These are phyloP conservation scores for Colletotrichum tanaceti DNA, from an alignment of 2,329 filamentous ascomycete species.

Conservation along the genomic window DNA sequence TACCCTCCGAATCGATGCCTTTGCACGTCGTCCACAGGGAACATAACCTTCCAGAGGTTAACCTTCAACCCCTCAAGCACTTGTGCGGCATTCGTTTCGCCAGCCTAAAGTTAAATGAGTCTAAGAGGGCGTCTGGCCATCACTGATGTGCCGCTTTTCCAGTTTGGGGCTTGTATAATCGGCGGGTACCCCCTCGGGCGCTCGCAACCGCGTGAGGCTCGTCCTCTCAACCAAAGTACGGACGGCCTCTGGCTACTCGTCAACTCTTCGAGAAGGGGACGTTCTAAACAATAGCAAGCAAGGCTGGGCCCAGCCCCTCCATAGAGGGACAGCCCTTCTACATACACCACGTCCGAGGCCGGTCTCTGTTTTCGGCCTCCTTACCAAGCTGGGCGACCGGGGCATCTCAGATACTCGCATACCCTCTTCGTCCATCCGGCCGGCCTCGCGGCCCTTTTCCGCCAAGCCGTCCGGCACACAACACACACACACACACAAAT, in stretches of 20 bases:
- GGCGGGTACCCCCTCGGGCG: slow-evolving; percentile 3
- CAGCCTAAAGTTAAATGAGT: background rate
- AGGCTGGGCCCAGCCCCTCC: background rate
- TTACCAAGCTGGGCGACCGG: slow-evolving; percentile 1
- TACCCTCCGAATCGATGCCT: no score
- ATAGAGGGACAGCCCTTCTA: background rate
- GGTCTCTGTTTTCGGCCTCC: background rate
- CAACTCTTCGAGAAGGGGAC: background rate
- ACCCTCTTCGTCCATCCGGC: slow-evolving; percentile 11
- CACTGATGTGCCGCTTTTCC: background rate
- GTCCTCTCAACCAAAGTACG: background rate
- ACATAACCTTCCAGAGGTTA: no score
- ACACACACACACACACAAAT: background rate
- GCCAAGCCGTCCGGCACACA: slow-evolving; percentile 12
- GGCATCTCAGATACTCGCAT: background rate
- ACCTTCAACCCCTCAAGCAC: no score
- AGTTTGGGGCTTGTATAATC: slow-evolving; percentile 12
- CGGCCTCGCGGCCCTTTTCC: background rate
- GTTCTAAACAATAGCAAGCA: background rate
- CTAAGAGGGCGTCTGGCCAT: background rate
- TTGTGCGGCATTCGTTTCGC: background rate
- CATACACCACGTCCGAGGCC: slow-evolving; percentile 1
- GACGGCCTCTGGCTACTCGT: background rate
- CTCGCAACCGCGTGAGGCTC: background rate
- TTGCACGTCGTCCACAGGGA: no score